Percentiles rank a stretch among this genome's conserved stretches.
These are phyloP conservation scores for Torulaspora pretoriensis DNA, from an alignment of 1,139 yeast genomes.

Conservation along the genomic window DNA sequence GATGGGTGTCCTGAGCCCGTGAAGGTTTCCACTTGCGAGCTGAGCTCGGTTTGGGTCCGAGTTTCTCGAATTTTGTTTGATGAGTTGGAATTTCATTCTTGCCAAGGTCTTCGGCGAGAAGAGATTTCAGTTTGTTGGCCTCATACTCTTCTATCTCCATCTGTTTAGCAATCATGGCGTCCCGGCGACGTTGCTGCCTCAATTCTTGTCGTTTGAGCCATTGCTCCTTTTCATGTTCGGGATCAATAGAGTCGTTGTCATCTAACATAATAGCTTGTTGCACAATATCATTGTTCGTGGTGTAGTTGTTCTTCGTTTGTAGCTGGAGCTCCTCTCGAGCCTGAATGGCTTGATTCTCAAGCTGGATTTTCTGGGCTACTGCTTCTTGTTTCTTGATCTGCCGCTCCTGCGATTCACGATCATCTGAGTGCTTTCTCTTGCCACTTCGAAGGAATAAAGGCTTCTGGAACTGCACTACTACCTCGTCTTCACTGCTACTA, in stretches of 20 bases:
- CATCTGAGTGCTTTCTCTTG: slow-evolving; percentile 13
- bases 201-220: slow-evolving; percentile 28
- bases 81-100: background rate
- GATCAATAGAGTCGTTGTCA: slow-evolving; percentile 28
- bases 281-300: slow-evolving; percentile 28
- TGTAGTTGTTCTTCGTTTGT: slow-evolving; percentile 19
- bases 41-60: background rate
- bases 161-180: slow-evolving; percentile 25
- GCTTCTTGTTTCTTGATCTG: slow-evolving; percentile 8
- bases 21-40: slow-evolving; percentile 8
- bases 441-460: slow-evolving; percentile 25
- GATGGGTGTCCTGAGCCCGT: slow-evolving; percentile 6
- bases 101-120: background rate
- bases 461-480: slow-evolving; percentile 22
- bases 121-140: slow-evolving; percentile 18
- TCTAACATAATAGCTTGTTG: slow-evolving; percentile 22
- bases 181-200: slow-evolving; percentile 24
- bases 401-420: slow-evolving; percentile 1
- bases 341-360: slow-evolving; percentile 17
- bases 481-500: slow-evolving; percentile 21
- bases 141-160: slow-evolving; percentile 29
- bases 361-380: slow-evolving; percentile 19
- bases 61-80: background rate
- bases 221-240: slow-evolving; percentile 20
- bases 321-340: slow-evolving; percentile 12